phyloP scores from a whole-genome alignment of 2,329 filamentous ascomycete species.

The Madurella fahalii region DNA sequence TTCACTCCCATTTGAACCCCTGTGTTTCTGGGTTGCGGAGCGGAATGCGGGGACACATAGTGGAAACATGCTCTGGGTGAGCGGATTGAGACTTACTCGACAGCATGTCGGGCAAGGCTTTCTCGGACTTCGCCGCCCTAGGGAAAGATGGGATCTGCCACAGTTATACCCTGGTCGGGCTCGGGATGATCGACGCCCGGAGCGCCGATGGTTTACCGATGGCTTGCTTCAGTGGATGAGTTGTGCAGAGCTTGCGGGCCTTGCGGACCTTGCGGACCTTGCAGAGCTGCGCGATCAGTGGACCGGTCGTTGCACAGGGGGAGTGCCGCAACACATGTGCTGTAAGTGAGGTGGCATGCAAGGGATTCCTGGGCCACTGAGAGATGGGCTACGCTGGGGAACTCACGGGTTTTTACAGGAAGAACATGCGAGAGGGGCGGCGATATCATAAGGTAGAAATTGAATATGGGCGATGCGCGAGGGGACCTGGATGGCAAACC shows the following conservation, averaged over 20 bases:
- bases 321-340: too few relatives aligned
- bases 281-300: not conserved
- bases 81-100: constrained; percentile 39
- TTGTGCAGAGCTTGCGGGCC: not conserved
- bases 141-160: constrained; percentile 1
- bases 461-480: not conserved
- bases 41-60: constrained; percentile 36
- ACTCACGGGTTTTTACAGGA: too few relatives aligned
- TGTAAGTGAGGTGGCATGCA: too few relatives aligned
- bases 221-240: not conserved
- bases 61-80: constrained; percentile 36
- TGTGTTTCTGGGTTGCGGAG: not conserved
- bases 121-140: constrained; percentile 15
- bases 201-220: constrained; percentile 2
- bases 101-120: constrained; percentile 39
- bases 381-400: too few relatives aligned
- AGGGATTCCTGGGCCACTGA: too few relatives aligned
- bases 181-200: constrained; percentile 15
- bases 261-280: not conserved
- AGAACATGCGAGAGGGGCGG: too few relatives aligned
- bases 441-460: not conserved
- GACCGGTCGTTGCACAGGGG: too few relatives aligned
- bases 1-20: not conserved
- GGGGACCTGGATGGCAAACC: constrained; percentile 4
- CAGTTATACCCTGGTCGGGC: constrained; percentile 1